Evolutionary conservation across 1,284 basidiomycete species (phyloP).

Genomic region (Ceratobasidium sp.): DNA sequence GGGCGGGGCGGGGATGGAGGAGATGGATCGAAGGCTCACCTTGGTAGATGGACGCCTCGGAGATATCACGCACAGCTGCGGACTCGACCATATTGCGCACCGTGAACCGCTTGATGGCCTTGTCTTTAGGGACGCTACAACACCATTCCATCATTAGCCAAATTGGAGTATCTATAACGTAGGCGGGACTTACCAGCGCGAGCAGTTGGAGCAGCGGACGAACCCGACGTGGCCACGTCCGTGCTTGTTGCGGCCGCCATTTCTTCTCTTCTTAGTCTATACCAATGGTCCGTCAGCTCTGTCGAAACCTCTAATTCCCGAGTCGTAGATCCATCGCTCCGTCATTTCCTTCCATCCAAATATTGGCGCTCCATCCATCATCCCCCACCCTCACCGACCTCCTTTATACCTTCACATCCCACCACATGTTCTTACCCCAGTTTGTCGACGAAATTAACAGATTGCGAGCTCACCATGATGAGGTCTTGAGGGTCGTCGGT

Average conservation of each 20-base stretch:
- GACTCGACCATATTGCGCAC: constrained; percentile 99
- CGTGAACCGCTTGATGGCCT: constrained; percentile 99
- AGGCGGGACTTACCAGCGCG: constrained; percentile 67
- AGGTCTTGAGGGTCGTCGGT: constrained; percentile 2
- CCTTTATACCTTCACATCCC: background rate
- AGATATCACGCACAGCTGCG: constrained; percentile 97
- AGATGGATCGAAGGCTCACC: constrained; percentile 75
- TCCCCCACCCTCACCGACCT: background rate
- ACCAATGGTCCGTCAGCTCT: too few relatives aligned
- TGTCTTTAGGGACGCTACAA: constrained; percentile 86
- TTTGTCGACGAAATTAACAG: background rate
- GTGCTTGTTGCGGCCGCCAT: constrained; percentile 97
- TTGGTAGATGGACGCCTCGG: constrained; percentile 94
- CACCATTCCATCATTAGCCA: constrained; percentile 49
- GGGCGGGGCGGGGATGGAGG: background rate
- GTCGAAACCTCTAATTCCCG: background rate
- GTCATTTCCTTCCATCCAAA: background rate
- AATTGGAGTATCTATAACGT: background rate
- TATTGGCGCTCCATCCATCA: background rate
- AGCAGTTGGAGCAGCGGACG: constrained; percentile 99
- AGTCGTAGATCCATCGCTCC: constrained; percentile 9
- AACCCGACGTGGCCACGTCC: constrained; percentile 96
- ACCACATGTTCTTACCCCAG: background rate
- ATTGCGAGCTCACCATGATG: background rate
- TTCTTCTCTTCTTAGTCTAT: constrained; percentile 99